These are phyloP conservation scores for Thermothelomyces thermophilus DNA, from an alignment of 2,329 filamentous ascomycete genomes.

Conservation along the genomic window DNA sequence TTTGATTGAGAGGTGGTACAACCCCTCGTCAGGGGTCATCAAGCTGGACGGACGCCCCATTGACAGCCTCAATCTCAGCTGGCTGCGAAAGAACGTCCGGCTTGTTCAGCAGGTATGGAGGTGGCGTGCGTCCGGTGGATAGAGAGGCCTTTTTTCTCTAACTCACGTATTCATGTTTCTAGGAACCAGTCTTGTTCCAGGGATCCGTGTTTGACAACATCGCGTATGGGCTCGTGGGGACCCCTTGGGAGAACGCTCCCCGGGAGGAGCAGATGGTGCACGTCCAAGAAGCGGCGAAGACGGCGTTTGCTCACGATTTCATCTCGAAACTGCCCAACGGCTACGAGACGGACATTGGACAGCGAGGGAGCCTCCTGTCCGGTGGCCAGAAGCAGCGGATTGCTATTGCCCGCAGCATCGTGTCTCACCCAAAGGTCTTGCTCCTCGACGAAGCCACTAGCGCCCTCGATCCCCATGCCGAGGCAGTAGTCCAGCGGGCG, in stretches of 20 bases:
- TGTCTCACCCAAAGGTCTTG: slow-evolving; percentile 57
- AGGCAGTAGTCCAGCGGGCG: slow-evolving; percentile 48
- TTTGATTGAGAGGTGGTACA: slow-evolving; percentile 51
- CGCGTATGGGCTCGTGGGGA: slow-evolving; percentile 38
- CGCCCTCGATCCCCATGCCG: slow-evolving; percentile 41
- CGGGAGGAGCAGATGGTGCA: slow-evolving; percentile 39
- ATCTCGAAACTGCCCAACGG: slow-evolving; percentile 28
- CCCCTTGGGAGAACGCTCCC: slow-evolving; percentile 27
- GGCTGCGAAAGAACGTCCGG: slow-evolving; percentile 28
- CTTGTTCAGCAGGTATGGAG: slow-evolving; percentile 28
- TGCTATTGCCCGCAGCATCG: slow-evolving; percentile 59
- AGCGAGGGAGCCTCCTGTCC: slow-evolving; percentile 57
- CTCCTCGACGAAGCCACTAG: slow-evolving; percentile 63
- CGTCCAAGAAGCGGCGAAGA: slow-evolving; percentile 47
- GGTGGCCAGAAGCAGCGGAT: slow-evolving; percentile 63
- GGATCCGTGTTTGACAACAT: slow-evolving; percentile 46
- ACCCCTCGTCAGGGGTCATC: slow-evolving; percentile 23
- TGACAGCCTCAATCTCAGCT: slow-evolving; percentile 25
- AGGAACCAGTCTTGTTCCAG: slow-evolving; percentile 36
- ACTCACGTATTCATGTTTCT: too few relatives aligned
- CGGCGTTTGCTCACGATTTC: slow-evolving; percentile 42
- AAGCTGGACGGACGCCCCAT: slow-evolving; percentile 27
- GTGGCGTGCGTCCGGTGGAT: neutral
- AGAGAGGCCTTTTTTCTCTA: too few relatives aligned
- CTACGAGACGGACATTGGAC: slow-evolving; percentile 58